Base-by-base conservation (phyloP, 2,329 filamentous ascomycete genomes). In the Ophioceras dolichostomum region DNA sequence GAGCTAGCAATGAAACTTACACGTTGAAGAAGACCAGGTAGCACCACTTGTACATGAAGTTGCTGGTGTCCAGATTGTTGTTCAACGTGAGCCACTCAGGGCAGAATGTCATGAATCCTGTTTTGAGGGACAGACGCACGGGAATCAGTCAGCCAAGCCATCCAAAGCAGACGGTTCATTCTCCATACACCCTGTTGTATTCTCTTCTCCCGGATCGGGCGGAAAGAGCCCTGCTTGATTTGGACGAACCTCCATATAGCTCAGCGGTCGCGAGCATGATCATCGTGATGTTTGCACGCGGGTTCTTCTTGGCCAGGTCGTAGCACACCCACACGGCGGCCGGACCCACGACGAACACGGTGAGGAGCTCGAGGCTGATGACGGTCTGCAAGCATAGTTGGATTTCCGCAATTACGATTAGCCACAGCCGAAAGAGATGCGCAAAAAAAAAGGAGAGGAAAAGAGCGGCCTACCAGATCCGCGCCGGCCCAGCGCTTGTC, bases 1-100 rank as follows among this genome's bases (percentile, higher is more conserved):
- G 22, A 26, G 7, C 8, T 12, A 8, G 22, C 12, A 7, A 26
- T 26, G 22, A 8, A 17, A 37, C 36, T 31, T 13, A 37, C 47
- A 66, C 68, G 55, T 82, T 82, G 62, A 82, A 81, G 56, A 81
- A 80, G 45, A 78, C 62, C 13, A 82, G 59, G 46, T 80, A 81
- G 12, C 80, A 61, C 76, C 76, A 81, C 44, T 69, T 59, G 48
- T 77, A 78, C 73, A 82, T 77, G 47, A 73, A 79, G 56, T 80
- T 81, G 58, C 67, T 75, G 14, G 65, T 64, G 52, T 80, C 73
- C 41, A 82, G 67, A 50, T 77, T 79, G 44, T 66, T 50, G 51
- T 68, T 80, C 36, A 67, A 68, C 2, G 67, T 71, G 10, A 82
- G 58, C 77, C 77, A 82, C 56, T 82, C 77, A 10, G 77, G 77